Evolutionary conservation across 306 rosid genomes (phyloP).

Genomic region (Sesbania bispinosa): DNA sequence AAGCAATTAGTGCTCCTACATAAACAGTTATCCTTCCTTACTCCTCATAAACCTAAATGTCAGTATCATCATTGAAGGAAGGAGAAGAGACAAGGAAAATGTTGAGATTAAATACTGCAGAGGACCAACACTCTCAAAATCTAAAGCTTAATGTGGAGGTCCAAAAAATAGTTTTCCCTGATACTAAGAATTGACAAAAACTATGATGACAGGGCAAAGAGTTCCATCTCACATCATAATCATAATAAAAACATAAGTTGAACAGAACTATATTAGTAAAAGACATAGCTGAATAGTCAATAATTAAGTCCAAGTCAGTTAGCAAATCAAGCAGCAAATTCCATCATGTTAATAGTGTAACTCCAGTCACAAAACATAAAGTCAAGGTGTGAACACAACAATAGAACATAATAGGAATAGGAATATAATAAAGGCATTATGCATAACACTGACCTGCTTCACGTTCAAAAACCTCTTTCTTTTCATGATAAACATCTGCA

Average conservation of each 20-base stretch:
- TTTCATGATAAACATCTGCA: slow-evolving; percentile 90
- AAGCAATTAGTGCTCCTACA: not conserved
- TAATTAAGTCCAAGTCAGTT: not conserved
- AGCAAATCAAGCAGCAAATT: not conserved
- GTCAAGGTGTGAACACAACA: not conserved
- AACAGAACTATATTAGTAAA: slow-evolving; percentile 6
- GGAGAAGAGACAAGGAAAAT: not conserved
- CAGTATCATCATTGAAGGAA: not conserved
- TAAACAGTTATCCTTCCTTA: not conserved
- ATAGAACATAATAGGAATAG: not conserved
- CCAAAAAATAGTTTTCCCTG: not conserved
- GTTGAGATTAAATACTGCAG: not conserved
- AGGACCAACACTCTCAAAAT: slow-evolving; percentile 12
- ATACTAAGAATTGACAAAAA: not conserved
- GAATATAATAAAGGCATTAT: not conserved
- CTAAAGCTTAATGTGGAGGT: not conserved
- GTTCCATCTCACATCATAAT: not conserved
- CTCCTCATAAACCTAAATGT: slow-evolving; percentile 7
- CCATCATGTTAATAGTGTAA: not conserved
- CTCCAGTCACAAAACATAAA: not conserved
- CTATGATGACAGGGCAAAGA: not conserved
- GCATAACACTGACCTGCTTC: slow-evolving; percentile 65
- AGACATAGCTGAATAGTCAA: not conserved
- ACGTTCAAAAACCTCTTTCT: slow-evolving; percentile 78
- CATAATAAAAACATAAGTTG: not conserved